phyloP scores from a whole-genome alignment of 75 land plant genomes.

The Chamaecyparis obtusa region DNA sequence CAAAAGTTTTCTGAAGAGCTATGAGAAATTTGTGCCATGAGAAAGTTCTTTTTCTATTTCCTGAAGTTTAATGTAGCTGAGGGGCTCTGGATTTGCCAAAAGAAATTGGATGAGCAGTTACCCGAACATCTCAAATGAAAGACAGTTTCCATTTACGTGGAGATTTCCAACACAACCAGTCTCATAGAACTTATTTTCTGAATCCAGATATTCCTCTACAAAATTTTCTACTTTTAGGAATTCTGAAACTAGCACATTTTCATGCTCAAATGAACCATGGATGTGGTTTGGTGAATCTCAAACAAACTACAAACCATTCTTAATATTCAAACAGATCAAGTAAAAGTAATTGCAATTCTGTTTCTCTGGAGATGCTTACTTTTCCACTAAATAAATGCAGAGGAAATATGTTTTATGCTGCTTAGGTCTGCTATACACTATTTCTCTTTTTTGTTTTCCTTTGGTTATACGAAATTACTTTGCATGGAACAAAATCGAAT shows the following conservation, averaged over 20 bases:
- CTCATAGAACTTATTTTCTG: not conserved
- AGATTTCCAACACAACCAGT: not conserved
- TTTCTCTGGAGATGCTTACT: not conserved
- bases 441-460: not conserved
- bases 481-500: not conserved
- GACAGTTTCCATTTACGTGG: not conserved
- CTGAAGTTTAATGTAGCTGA: not conserved
- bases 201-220: not conserved
- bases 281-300: not conserved
- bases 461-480: not conserved
- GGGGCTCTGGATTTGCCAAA: not conserved
- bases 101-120: not conserved
- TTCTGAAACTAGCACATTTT: not conserved
- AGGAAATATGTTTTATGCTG: not conserved
- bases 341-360: not conserved
- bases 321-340: not conserved
- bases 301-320: not conserved
- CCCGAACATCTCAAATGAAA: not conserved
- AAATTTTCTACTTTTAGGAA: not conserved
- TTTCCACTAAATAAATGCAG: not conserved
- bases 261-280: not conserved
- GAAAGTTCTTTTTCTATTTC: not conserved
- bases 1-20: not conserved
- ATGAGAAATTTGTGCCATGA: not conserved
- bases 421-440: not conserved